Conservation (phyloP, 148 eudicot genomes). For the Persicaria tinctoria region DNA sequence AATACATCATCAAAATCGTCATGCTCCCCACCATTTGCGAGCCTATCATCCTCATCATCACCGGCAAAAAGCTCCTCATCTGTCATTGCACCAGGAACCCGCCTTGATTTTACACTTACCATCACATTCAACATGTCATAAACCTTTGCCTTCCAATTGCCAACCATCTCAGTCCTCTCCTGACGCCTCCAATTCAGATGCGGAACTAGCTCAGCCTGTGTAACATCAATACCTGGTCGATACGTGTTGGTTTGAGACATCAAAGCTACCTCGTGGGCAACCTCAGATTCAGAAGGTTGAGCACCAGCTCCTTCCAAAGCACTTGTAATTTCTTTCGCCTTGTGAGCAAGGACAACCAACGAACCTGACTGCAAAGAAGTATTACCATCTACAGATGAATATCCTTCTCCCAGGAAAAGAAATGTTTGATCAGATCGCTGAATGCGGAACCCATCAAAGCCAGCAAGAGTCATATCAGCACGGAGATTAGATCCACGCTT, state of each 20-base stretch:
- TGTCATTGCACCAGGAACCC: conserved; percentile 16
- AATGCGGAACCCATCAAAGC: conserved; percentile 58
- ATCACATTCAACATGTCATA: conserved; percentile 53
- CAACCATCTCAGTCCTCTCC: conserved; percentile 55
- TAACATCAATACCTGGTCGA: conserved; percentile 64
- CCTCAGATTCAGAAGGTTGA: conserved; percentile 46
- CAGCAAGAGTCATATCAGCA: conserved; percentile 71
- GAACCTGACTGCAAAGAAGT: conserved; percentile 37
- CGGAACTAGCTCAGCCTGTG: conserved; percentile 57
- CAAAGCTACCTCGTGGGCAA: conserved; percentile 36
- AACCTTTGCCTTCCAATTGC: conserved; percentile 55
- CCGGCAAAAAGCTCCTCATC: conserved; percentile 14
- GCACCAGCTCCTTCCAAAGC: conserved; percentile 59
- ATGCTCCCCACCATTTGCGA: conserved; percentile 2
- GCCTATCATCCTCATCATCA: conserved; percentile 2
- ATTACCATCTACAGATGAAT: conserved; percentile 40
- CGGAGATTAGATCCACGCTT: conserved; percentile 62
- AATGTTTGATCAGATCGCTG: conserved; percentile 60
- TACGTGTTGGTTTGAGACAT: conserved; percentile 60
- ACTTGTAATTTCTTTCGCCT: conserved; percentile 50
- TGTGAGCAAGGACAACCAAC: conserved; percentile 49
- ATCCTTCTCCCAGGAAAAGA: conserved; percentile 59
- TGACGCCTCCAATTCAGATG: conserved; percentile 52
- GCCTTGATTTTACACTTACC: conserved; percentile 13
- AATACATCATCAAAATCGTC: conserved; percentile 21